Evolutionary conservation across 805 yeast species (phyloP).

Genomic region (Blastobotrys mokoenaii): DNA sequence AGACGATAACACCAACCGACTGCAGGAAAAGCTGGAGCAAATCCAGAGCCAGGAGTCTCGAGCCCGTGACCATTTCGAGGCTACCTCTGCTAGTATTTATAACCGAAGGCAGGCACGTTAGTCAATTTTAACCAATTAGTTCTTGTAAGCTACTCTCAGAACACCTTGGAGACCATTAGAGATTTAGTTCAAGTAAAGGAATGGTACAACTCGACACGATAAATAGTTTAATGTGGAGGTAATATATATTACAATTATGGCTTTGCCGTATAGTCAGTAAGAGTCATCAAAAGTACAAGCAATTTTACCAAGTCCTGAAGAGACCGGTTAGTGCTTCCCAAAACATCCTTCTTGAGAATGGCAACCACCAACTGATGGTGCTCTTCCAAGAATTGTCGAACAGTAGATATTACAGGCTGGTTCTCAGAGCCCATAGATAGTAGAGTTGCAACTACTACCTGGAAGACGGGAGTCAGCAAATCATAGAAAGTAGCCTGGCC

Average conservation of each 20-base stretch:
- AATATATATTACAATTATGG: background rate
- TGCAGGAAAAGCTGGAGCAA: constrained; percentile 56
- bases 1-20: constrained; percentile 59
- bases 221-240: too few relatives aligned
- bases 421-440: constrained; percentile 75
- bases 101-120: background rate
- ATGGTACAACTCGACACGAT: too few relatives aligned
- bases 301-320: constrained; percentile 47
- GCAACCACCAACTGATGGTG: constrained; percentile 53
- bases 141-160: background rate
- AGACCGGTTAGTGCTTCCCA: constrained; percentile 24
- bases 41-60: constrained; percentile 20
- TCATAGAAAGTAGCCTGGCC: constrained; percentile 40
- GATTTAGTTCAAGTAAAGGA: background rate
- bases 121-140: background rate
- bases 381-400: constrained; percentile 41
- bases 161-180: background rate
- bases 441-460: constrained; percentile 55
- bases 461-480: constrained; percentile 64
- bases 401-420: constrained; percentile 46
- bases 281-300: constrained; percentile 44
- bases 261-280: constrained; percentile 29
- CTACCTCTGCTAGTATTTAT: background rate
- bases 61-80: constrained; percentile 1
- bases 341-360: constrained; percentile 48